phyloP scores from a whole-genome alignment of 1,284 basidiomycete species.

The Malassezia sympodialis region DNA sequence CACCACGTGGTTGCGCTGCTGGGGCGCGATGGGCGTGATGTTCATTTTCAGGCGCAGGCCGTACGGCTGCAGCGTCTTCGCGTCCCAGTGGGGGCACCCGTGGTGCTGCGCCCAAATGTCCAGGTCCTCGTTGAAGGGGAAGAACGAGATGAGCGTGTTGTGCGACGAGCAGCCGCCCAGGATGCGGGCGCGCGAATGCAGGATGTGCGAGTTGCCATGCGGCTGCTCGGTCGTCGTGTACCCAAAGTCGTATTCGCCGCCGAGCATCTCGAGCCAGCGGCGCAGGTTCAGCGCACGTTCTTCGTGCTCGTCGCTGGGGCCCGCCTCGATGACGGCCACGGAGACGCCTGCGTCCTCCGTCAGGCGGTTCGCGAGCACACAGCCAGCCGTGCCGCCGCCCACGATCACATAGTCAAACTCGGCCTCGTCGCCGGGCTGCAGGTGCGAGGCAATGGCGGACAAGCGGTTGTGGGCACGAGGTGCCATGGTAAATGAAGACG shows the following conservation, averaged over 20 bases:
- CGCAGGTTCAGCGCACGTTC: slow-evolving; percentile 45
- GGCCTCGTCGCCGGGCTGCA: slow-evolving; percentile 22
- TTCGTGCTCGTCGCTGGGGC: slow-evolving; percentile 40
- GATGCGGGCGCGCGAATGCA: slow-evolving; percentile 46
- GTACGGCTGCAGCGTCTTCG: slow-evolving; percentile 40
- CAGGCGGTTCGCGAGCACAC: slow-evolving; percentile 47
- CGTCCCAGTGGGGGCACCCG: slow-evolving; percentile 41
- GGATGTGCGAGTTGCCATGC: slow-evolving; percentile 48
- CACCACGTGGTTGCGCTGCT: slow-evolving; percentile 47
- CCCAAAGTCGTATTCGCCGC: slow-evolving; percentile 47
- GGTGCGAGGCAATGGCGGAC: slow-evolving; percentile 36
- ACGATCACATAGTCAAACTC: slow-evolving; percentile 48
- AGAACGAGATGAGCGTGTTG: slow-evolving; percentile 49
- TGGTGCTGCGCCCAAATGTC: slow-evolving; percentile 45
- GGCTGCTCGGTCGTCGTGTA: slow-evolving; percentile 47
- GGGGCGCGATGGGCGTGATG: slow-evolving; percentile 45
- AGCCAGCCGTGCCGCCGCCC: slow-evolving; percentile 47
- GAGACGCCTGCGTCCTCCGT: slow-evolving; percentile 43
- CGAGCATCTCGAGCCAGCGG: slow-evolving; percentile 48
- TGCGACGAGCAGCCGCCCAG: slow-evolving; percentile 48
- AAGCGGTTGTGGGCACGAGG: slow-evolving; percentile 26
- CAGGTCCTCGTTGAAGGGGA: slow-evolving; percentile 47
- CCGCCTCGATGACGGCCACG: slow-evolving; percentile 49
- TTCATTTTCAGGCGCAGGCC: slow-evolving; percentile 48
- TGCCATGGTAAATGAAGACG: not conserved